phyloP scores from a whole-genome alignment of 495 filamentous ascomycete genomes.

The Hamigera avellanea region DNA sequence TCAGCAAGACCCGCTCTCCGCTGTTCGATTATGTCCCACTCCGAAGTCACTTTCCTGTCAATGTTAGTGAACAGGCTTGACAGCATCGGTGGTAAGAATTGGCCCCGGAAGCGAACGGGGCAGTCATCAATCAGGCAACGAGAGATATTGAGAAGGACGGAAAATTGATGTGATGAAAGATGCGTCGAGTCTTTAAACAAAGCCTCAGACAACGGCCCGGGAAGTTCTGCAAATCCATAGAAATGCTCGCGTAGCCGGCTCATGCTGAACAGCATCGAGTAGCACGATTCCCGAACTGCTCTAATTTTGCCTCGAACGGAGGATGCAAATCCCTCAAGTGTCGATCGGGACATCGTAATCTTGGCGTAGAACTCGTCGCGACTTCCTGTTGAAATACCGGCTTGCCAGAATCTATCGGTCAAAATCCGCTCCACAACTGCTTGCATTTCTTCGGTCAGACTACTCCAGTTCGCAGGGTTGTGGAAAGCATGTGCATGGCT shows the following conservation, averaged over 20 bases:
- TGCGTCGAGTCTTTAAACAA: constrained; percentile 74
- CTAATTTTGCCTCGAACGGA: constrained; percentile 79
- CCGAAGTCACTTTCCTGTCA: constrained; percentile 70
- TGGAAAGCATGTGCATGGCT: constrained; percentile 92
- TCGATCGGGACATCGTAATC: constrained; percentile 76
- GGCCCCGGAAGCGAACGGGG: constrained; percentile 58
- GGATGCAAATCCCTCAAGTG: constrained; percentile 88
- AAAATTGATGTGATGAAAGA: constrained; percentile 86
- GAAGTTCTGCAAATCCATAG: constrained; percentile 77
- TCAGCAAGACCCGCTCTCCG: constrained; percentile 53
- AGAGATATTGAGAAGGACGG: constrained; percentile 75
- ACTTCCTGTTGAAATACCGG: constrained; percentile 88
- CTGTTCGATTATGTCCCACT: constrained; percentile 64
- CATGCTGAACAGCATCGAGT: constrained; percentile 90
- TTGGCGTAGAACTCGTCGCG: constrained; percentile 93
- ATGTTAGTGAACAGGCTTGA: constrained; percentile 73
- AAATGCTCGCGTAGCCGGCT: constrained; percentile 76
- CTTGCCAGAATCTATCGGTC: constrained; percentile 97
- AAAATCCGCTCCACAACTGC: constrained; percentile 69
- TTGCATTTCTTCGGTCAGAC: constrained; percentile 66
- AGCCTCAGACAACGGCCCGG: constrained; percentile 70
- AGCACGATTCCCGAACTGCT: constrained; percentile 82
- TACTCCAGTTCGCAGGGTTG: constrained; percentile 72
- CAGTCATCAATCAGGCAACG: constrained; percentile 84
- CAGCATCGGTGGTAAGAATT: constrained; percentile 81